Conservation (phyloP, 306 rosid genomes). For the Lathyrus oleraceus region DNA sequence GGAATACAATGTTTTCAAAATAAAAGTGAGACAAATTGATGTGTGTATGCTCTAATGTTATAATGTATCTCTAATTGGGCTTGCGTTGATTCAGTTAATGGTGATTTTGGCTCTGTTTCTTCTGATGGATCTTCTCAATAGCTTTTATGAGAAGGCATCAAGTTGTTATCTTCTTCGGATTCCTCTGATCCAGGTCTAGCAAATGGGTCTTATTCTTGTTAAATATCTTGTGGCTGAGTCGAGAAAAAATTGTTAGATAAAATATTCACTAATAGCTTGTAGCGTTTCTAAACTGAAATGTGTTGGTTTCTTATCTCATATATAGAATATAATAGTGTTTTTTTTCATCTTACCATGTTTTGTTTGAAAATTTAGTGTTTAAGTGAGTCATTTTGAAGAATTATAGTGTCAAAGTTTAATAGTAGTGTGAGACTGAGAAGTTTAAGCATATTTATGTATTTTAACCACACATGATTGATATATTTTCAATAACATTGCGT, state of each 20-base stretch:
- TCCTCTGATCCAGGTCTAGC: no score
- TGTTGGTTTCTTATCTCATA: neutral
- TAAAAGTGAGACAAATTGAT: conserved; percentile 30
- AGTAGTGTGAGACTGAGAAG: neutral
- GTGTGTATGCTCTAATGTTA: neutral
- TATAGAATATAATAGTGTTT: neutral
- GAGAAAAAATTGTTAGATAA: no score
- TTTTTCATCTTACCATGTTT: conserved; percentile 3
- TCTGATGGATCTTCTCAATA: no score
- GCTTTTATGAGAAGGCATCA: no score
- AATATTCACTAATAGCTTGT: conserved; percentile 6
- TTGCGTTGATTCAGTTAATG: neutral
- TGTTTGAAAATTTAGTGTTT: conserved; percentile 6
- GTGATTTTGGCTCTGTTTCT: no score
- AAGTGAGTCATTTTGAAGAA: neutral
- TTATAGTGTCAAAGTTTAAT: conserved; percentile 13
- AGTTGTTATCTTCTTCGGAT: no score
- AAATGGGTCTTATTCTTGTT: no score
- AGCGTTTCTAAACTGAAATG: neutral
- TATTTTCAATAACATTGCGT: neutral
- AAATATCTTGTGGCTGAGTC: no score
- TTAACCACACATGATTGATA: neutral
- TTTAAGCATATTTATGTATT: neutral
- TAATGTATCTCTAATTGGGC: neutral
- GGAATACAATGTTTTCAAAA: conserved; percentile 17